phyloP scores from a whole-genome alignment of 164 flowering plant species.

The Hamamelis virginiana region DNA sequence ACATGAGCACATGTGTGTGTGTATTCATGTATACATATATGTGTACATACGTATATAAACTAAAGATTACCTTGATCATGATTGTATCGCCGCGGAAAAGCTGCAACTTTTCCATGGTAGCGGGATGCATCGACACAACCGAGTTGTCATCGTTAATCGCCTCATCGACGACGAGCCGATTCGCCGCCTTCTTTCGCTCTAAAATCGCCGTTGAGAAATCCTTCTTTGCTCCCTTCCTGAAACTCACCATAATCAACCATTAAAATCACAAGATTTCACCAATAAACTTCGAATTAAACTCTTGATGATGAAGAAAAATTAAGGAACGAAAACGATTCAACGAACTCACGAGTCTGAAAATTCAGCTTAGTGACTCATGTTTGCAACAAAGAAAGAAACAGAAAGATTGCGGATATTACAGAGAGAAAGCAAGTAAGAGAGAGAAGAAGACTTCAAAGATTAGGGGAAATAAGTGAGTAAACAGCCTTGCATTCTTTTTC shows the following conservation, averaged over 20 bases:
- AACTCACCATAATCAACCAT: background rate
- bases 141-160: slow-evolving; percentile 33
- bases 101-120: slow-evolving; percentile 29
- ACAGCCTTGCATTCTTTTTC: too few relatives aligned
- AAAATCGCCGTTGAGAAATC: slow-evolving; percentile 35
- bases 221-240: slow-evolving; percentile 33
- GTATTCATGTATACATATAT: too few relatives aligned
- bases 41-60: background rate
- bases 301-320: background rate
- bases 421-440: background rate
- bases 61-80: slow-evolving; percentile 21
- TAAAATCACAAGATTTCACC: background rate
- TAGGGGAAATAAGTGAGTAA: too few relatives aligned
- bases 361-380: slow-evolving; percentile 24
- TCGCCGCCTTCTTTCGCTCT: slow-evolving; percentile 34
- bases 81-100: slow-evolving; percentile 32
- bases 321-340: background rate
- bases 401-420: too few relatives aligned
- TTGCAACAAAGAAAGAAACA: background rate
- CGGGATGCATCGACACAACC: slow-evolving; percentile 22
- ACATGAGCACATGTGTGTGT: too few relatives aligned
- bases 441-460: background rate
- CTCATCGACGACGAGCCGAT: slow-evolving; percentile 34
- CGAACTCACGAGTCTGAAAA: slow-evolving; percentile 32
- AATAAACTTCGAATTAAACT: too few relatives aligned